Evolutionary conservation across 1,284 basidiomycete genomes (phyloP).

Genomic region (Boletellus deceptivus): DNA sequence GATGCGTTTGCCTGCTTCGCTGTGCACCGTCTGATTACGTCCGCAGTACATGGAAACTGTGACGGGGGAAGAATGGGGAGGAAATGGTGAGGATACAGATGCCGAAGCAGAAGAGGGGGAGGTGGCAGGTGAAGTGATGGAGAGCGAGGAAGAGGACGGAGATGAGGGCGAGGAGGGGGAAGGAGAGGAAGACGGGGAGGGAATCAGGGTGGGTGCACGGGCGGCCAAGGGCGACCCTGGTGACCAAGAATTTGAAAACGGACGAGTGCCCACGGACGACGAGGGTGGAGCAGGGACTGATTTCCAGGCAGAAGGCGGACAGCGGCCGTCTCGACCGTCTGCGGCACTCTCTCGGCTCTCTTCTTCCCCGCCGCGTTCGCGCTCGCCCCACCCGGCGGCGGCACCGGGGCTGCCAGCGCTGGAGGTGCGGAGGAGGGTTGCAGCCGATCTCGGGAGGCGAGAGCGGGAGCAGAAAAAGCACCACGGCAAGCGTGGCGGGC

Average conservation of each 20-base stretch:
- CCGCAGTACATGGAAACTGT: slow-evolving; percentile 67
- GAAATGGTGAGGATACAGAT: slow-evolving; percentile 32
- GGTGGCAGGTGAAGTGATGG: slow-evolving; percentile 35
- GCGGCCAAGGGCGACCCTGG: slow-evolving; percentile 26
- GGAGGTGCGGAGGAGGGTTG: slow-evolving; percentile 57
- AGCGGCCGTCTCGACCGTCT: slow-evolving; percentile 22
- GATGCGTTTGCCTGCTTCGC: slow-evolving; percentile 9
- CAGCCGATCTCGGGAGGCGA: slow-evolving; percentile 61
- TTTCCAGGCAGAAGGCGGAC: slow-evolving; percentile 27
- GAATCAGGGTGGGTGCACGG: slow-evolving; percentile 23
- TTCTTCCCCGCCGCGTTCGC: slow-evolving; percentile 49
- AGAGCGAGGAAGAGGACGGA: slow-evolving; percentile 30
- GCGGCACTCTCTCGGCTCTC: slow-evolving; percentile 33
- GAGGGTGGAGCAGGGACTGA: slow-evolving; percentile 2
- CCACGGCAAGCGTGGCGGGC: slow-evolving; percentile 66
- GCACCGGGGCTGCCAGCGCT: slow-evolving; percentile 26
- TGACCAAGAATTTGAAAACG: slow-evolving; percentile 18
- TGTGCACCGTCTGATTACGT: slow-evolving; percentile 19
- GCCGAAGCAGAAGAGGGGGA: slow-evolving; percentile 32
- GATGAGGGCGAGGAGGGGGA: slow-evolving; percentile 33
- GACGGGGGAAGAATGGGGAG: slow-evolving; percentile 33
- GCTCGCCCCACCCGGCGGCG: slow-evolving; percentile 39
- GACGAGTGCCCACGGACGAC: neutral
- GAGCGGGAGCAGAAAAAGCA: slow-evolving; percentile 70
- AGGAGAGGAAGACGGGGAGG: neutral